Percentiles rank a stretch among this genome's conserved stretches.
Evolutionary conservation across 352 stramenopile species (phyloP).

Genomic region (Plasmopara halstedii): DNA sequence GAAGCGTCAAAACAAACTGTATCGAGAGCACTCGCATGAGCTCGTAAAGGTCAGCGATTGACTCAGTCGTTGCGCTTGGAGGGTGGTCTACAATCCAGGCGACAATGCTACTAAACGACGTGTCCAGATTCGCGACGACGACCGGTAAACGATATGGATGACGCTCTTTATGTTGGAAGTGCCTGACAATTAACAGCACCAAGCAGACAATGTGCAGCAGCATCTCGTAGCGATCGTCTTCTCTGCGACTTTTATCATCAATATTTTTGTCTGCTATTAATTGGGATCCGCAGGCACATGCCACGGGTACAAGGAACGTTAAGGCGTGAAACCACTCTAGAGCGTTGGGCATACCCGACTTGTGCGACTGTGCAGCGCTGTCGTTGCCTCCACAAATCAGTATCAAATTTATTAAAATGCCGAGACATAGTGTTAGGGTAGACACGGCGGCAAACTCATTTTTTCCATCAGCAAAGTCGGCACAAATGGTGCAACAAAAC

Average conservation of each 20-base stretch:
- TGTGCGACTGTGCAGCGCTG: constrained; percentile 5
- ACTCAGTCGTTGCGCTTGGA: constrained; percentile 41
- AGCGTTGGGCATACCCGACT: constrained; percentile 34
- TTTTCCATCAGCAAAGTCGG: constrained; percentile 38
- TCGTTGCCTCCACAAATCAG: constrained; percentile 47
- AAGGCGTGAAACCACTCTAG: constrained; percentile 66
- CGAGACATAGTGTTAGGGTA: constrained; percentile 67
- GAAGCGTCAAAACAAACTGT: constrained; percentile 31
- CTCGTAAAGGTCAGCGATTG: constrained; percentile 59
- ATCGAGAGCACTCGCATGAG: constrained; percentile 58
- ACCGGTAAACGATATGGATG: constrained; percentile 30
- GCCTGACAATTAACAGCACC: constrained; percentile 59
- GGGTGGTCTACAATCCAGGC: constrained; percentile 53
- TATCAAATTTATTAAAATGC: constrained; percentile 74
- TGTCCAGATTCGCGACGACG: constrained; percentile 37
- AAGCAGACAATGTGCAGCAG: constrained; percentile 64
- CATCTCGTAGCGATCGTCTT: constrained; percentile 77
- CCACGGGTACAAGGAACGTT: constrained; percentile 65
- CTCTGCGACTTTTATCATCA: constrained; percentile 38
- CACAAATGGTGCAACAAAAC: constrained; percentile 69
- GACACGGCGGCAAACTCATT: constrained; percentile 45
- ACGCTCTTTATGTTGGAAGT: constrained; percentile 39
- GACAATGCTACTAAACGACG: constrained; percentile 46
- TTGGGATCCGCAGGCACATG: constrained; percentile 49
- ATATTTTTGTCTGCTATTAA: constrained; percentile 42